Evolutionary conservation across 306 rosid species (phyloP).

Genomic region (Cucurbita argyrosperma): DNA sequence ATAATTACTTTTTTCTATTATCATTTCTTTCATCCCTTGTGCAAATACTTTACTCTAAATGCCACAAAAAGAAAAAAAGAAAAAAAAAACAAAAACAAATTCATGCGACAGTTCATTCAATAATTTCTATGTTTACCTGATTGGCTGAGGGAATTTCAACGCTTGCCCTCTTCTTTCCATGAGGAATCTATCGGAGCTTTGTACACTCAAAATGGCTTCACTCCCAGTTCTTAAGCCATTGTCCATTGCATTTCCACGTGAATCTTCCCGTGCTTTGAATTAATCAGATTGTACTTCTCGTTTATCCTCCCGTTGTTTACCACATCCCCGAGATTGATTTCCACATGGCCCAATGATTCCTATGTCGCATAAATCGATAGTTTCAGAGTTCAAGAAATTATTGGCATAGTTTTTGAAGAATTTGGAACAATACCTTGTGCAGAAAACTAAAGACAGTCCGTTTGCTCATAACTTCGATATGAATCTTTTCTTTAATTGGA

Average conservation of each 20-base stretch:
- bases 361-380: not conserved
- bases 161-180: too few species aligned
- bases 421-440: conserved; percentile 34
- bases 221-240: conserved; percentile 20
- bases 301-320: conserved; percentile 69
- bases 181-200: too few species aligned
- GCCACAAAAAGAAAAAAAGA: too few species aligned
- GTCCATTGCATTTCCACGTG: conserved; percentile 72
- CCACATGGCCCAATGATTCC: conserved; percentile 75
- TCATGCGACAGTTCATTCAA: too few species aligned
- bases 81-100: too few species aligned
- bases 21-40: too few species aligned
- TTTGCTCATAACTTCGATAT: conserved; percentile 60
- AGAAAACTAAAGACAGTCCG: conserved; percentile 34
- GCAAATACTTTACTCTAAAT: too few species aligned
- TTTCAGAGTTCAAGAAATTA: too few species aligned
- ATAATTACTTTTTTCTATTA: too few species aligned
- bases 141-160: too few species aligned
- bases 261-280: conserved; percentile 59
- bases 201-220: not conserved
- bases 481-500: conserved; percentile 68
- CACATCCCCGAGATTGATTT: conserved; percentile 61
- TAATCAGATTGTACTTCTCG: conserved; percentile 52
- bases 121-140: too few species aligned
- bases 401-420: too few species aligned